These are phyloP conservation scores for Colletotrichum camelliae DNA, from an alignment of 2,329 filamentous ascomycete species.

Conservation along the genomic window DNA sequence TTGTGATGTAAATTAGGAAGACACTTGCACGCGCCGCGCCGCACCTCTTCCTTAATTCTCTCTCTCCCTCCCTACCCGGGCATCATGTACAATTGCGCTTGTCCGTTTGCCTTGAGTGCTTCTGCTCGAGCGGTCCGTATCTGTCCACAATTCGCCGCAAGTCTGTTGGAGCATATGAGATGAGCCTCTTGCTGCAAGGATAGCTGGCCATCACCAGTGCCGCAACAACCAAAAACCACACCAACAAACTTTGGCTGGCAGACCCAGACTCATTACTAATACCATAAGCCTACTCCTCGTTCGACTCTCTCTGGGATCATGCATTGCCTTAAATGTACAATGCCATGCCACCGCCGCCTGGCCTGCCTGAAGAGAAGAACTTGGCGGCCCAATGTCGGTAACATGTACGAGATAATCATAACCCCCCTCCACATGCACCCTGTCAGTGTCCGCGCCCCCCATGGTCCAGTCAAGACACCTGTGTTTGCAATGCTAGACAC, in stretches of 20 bases:
- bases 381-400: not conserved
- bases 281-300: not conserved
- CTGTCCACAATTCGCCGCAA: not conserved
- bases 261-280: not conserved
- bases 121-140: too few relatives aligned
- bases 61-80: not conserved
- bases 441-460: not conserved
- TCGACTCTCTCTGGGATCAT: too few relatives aligned
- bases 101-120: not conserved
- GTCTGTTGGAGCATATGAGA: not conserved
- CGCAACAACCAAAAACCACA: not conserved
- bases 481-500: conserved; percentile 1
- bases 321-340: not conserved
- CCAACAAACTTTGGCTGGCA: not conserved
- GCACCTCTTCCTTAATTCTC: not conserved
- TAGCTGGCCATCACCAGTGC: not conserved
- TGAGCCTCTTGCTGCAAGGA: not conserved
- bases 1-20: not conserved
- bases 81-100: not conserved
- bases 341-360: not conserved
- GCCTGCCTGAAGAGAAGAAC: not conserved
- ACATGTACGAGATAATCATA: not conserved
- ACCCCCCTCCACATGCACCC: conserved; percentile 6
- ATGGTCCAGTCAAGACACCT: conserved; percentile 5
- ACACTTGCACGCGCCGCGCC: not conserved